Conservation (phyloP, 2,329 filamentous ascomycete species). For the Apiospora aurea region DNA sequence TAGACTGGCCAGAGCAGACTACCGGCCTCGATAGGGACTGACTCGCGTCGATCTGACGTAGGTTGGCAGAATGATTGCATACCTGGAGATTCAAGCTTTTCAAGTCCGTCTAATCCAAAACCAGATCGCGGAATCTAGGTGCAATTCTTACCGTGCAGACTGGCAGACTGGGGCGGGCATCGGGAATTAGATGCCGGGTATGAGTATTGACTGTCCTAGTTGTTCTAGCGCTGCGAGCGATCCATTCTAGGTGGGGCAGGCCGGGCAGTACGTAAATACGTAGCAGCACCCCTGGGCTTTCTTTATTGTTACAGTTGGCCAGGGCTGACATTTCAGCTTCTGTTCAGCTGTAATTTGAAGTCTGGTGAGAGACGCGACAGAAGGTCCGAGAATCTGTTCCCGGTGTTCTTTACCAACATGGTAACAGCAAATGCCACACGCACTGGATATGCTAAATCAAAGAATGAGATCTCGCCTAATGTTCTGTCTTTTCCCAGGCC, state of each 20-base stretch:
- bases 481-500: background rate
- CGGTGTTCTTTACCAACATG: no score
- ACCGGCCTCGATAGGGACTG: background rate
- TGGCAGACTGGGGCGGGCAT: background rate
- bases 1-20: background rate
- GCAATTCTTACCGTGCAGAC: background rate
- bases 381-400: background rate
- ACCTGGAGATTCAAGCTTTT: background rate
- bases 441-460: no score
- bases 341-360: background rate
- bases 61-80: background rate
- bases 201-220: background rate
- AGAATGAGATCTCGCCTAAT: no score
- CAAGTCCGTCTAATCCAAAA: background rate
- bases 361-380: background rate
- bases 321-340: background rate
- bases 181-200: background rate
- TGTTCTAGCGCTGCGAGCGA: background rate
- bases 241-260: background rate
- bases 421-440: no score
- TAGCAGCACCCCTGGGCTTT: background rate
- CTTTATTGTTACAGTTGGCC: background rate
- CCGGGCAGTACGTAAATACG: no score
- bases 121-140: background rate
- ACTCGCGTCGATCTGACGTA: background rate